Evolutionary conservation across 1,284 basidiomycete genomes (phyloP), one percentile per base, ranked within the genome.

Genomic region (Ceratobasidium sp.): DNA sequence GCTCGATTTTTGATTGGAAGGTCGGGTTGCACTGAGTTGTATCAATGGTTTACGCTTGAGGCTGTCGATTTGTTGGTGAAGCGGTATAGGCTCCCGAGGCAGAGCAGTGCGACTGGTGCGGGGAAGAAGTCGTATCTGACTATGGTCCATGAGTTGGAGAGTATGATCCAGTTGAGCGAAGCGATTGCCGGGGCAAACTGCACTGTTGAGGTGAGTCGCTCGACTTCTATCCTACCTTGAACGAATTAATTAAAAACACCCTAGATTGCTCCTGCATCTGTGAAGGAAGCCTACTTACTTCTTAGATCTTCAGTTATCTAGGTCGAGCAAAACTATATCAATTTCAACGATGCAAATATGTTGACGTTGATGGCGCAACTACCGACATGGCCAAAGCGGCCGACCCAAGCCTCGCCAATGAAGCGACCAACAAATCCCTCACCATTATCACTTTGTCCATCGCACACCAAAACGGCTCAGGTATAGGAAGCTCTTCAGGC

Each of bases 261-360:
- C 6, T 81, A 96, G 93, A 98, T 98, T 81, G 94, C 91, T 0
- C 96, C 97, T 0, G 92, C 90, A 0, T 98, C 98, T 83, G 98
- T 99, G 20, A 91, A 95, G 42, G 98, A 99, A 86, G 97, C 98
- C 1, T 99, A 96, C 86, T 92, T 91, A 40, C 91, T 99, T 13
- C 88, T 99, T 26, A 91, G 95, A 48, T 96, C 99, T 85, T 99
- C 97, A 2, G 99, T 99, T 86, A 99, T 99, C 82, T 97, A 99
- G 83, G 97, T 99, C 80, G 97, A 99, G 84, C 96, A 99, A 85
- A 98, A 99, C 83, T 97, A 99, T 82, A 94, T 99, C 83, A 96
- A 97, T 83, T 95, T 99, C 83, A 97, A 99, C 83, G 96, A 98
- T 80, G 96, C 98, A 82, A 83, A 85, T 77, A 84, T 54, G 78